Evolutionary conservation across 2,329 filamentous ascomycete genomes (phyloP), one percentile per base, ranked within the genome.

Genomic region (Aureobasidium zeae): DNA sequence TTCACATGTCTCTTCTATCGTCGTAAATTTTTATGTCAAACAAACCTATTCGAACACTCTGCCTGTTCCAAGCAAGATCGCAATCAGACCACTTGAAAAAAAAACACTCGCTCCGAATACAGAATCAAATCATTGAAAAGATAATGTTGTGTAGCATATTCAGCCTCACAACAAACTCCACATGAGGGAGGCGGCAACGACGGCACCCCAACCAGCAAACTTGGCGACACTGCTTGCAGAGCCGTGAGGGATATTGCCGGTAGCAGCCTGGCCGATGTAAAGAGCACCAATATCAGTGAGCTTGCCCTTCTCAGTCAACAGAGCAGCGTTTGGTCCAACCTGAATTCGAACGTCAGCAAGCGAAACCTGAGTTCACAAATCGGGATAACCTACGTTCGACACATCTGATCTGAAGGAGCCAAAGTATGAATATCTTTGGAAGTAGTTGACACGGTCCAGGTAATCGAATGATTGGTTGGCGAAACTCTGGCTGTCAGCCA

Each of bases 201-300:
- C n/a, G 17, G 21, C 35, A 29, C 47, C 13, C 51, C 55, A 59
- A 2, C 57, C 57, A 25, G 57, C 56, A 28, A 55, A 55, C 17
- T 48, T 48, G 6, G 53, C 54, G 8, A 48, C 31, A 41, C 13
- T 42, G 30, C 29, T 26, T 22, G 52, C 54, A 32, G 51, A 51
- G 29, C 60, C 57, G 46, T 60, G 53, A 12, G 64, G 63, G 22
- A 61, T 48, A 38, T 62, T 60, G 10, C 61, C 61, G 10, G 60
- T 64, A 7, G 58, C 59, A 20, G 49, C 28, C 41, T 70, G 56
- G 49, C 85, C 77, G n/a, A 91, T 61, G 59, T 89, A 91, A 79
- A 80, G 83, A 2, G 74, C 72, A 0, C 85, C 85, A 51, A 89
- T 82, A 52, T 86, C 77, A 1, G 84, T 88, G 49, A 91, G 64